Conservation (phyloP, 225 moss, liverwort and hornwort species). For the Ulota crispa region DNA sequence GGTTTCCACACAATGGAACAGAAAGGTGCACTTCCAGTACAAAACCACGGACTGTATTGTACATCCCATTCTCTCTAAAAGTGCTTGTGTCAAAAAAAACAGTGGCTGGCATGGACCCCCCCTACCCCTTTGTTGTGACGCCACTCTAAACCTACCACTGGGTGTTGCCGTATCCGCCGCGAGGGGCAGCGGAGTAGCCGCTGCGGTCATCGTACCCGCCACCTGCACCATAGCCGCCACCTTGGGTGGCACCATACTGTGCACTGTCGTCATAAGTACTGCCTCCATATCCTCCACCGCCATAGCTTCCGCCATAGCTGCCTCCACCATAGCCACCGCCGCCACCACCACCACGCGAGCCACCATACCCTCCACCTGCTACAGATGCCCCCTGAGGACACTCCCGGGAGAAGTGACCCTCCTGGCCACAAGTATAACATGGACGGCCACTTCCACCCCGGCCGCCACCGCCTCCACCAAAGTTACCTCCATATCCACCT, state of each 20-base stretch:
- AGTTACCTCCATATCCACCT: constrained; percentile 60
- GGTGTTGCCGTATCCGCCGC: constrained; percentile 35
- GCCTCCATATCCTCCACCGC: constrained; percentile 51
- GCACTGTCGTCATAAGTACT: constrained; percentile 56
- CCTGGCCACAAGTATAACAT: constrained; percentile 86
- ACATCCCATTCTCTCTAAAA: constrained; percentile 57
- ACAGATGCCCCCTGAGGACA: constrained; percentile 69
- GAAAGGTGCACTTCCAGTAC: constrained; percentile 55
- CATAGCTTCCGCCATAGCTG: constrained; percentile 54
- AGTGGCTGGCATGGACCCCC: constrained; percentile 47
- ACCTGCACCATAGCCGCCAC: constrained; percentile 61
- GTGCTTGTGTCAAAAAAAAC: constrained; percentile 62
- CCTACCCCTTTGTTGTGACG: constrained; percentile 11
- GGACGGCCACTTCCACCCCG: constrained; percentile 58
- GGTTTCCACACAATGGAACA: constrained; percentile 49
- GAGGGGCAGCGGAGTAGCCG: constrained; percentile 40
- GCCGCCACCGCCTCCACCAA: constrained; percentile 67
- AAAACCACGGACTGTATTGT: constrained; percentile 45
- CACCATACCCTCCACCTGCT: constrained; percentile 35
- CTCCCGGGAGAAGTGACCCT: constrained; percentile 87
- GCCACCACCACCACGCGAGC: constrained; percentile 47
- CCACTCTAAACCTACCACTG: constrained; percentile 37
- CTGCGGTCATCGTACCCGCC: constrained; percentile 71
- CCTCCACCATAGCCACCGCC: constrained; percentile 57
- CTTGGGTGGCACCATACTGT: constrained; percentile 64